phyloP scores from a whole-genome alignment of 208 protist species.

The Leishmania arabica region DNA sequence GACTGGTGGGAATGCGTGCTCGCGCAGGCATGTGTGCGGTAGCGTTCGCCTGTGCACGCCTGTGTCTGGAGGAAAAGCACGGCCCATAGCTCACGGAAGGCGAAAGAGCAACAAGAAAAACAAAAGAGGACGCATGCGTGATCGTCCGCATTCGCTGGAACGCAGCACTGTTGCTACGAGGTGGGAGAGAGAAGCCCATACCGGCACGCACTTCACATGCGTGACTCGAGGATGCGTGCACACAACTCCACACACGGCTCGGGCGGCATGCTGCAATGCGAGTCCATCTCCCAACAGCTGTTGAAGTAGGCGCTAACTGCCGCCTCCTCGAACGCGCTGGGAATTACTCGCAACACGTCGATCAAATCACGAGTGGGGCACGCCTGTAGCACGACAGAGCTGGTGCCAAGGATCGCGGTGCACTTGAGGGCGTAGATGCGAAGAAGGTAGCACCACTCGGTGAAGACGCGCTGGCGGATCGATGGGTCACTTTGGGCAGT shows the following conservation, averaged over 20 bases:
- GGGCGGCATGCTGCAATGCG: conserved; percentile 44
- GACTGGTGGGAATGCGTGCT: not conserved
- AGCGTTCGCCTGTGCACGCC: not conserved
- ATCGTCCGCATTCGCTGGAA: not conserved
- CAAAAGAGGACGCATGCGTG: conserved; percentile 1
- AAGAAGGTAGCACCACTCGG: conserved; percentile 54
- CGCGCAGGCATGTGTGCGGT: not conserved
- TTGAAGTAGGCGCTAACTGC: conserved; percentile 44
- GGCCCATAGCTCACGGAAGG: not conserved
- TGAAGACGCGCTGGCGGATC: conserved; percentile 29
- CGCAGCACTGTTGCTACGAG: not conserved
- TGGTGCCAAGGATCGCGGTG: conserved; percentile 18
- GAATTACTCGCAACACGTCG: conserved; percentile 40
- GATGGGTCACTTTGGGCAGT: conserved; percentile 22
- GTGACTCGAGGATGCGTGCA: conserved; percentile 12
- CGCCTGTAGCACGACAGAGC: conserved; percentile 22
- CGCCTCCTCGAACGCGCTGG: conserved; percentile 70
- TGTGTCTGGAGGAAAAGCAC: not conserved
- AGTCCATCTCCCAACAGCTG: conserved; percentile 70
- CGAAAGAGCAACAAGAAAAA: not conserved
- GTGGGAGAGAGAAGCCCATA: not conserved
- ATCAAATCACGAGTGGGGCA: conserved; percentile 16
- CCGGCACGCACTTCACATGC: not conserved
- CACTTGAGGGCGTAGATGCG: conserved; percentile 43
- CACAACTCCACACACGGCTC: conserved; percentile 29